Evolutionary conservation across 2,329 filamentous ascomycete genomes (phyloP).

Genomic region (Phaeomoniella chlamydospora): DNA sequence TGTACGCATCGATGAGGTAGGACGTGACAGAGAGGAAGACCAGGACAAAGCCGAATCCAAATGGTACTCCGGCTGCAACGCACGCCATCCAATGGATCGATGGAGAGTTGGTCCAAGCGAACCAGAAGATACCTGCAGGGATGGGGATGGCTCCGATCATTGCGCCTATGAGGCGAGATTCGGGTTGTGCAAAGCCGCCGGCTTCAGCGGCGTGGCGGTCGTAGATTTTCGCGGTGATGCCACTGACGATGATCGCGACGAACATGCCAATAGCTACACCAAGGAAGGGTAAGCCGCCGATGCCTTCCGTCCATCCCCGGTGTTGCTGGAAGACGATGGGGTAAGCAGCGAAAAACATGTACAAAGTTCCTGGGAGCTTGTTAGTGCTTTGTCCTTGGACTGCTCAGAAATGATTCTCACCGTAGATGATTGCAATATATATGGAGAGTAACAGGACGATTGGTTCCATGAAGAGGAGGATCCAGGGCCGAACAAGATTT

Average conservation of each 20-base stretch:
- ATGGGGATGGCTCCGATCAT: constrained; percentile 49
- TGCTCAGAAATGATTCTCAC: neutral
- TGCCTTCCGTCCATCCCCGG: constrained; percentile 44
- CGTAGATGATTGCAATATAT: constrained; percentile 26
- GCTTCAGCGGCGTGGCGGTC: constrained; percentile 20
- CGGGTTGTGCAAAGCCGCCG: constrained; percentile 43
- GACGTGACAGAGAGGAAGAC: constrained; percentile 43
- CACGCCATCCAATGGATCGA: constrained; percentile 40
- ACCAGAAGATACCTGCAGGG: constrained; percentile 52
- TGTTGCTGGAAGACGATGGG: constrained; percentile 50
- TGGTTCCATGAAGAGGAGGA: constrained; percentile 55
- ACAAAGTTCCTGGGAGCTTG: constrained; percentile 24
- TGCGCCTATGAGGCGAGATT: constrained; percentile 48
- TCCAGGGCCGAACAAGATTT: constrained; percentile 51
- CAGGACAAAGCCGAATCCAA: constrained; percentile 40
- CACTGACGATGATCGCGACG: constrained; percentile 39
- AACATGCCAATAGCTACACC: constrained; percentile 56
- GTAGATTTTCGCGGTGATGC: constrained; percentile 43
- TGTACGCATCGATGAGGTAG: constrained; percentile 11
- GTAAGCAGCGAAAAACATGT: constrained; percentile 45
- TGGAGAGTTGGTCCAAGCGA: constrained; percentile 50
- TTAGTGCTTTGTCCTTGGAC: neutral
- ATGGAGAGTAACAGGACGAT: constrained; percentile 51
- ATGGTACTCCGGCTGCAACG: constrained; percentile 35
- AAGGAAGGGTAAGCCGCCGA: constrained; percentile 51